These are phyloP conservation scores for Artemisia tridentata DNA, from an alignment of 129 eudicot species.

Conservation along the genomic window DNA sequence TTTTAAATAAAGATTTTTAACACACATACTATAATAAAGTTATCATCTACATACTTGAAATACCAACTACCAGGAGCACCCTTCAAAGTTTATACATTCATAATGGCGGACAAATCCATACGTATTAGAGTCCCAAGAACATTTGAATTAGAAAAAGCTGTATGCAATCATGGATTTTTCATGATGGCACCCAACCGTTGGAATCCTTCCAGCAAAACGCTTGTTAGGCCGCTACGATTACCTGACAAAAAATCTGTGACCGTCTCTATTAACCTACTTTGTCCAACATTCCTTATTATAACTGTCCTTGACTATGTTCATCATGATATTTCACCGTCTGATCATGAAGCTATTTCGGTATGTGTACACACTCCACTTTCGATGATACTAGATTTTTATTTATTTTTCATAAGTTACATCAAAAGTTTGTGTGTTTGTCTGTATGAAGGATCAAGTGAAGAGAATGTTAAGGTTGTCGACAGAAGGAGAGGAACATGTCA, in stretches of 20 bases:
- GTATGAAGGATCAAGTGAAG: too few species aligned
- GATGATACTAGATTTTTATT: background rate
- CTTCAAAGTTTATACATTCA: too few species aligned
- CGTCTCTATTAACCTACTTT: conserved; percentile 32
- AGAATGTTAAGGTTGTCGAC: too few species aligned
- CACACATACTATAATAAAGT: too few species aligned
- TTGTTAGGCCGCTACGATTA: conserved; percentile 26
- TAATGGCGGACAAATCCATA: too few species aligned
- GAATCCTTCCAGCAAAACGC: conserved; percentile 34
- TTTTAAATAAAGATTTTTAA: too few species aligned
- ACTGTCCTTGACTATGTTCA: background rate
- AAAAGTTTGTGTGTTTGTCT: too few species aligned
- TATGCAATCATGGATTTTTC: conserved; percentile 61
- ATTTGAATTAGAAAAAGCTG: conserved; percentile 43
- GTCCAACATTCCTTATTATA: background rate
- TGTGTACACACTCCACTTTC: background rate
- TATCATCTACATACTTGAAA: too few species aligned
- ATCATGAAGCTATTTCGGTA: conserved; percentile 19
- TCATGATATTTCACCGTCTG: background rate
- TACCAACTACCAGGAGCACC: too few species aligned
- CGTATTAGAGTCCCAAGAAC: background rate
- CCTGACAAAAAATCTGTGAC: background rate
- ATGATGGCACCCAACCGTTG: conserved; percentile 70
- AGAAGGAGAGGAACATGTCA: too few species aligned
- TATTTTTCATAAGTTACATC: background rate